These are phyloP conservation scores for Aspergillus brunneoviolaceus DNA, from an alignment of 2,329 filamentous ascomycete species.

Conservation along the genomic window DNA sequence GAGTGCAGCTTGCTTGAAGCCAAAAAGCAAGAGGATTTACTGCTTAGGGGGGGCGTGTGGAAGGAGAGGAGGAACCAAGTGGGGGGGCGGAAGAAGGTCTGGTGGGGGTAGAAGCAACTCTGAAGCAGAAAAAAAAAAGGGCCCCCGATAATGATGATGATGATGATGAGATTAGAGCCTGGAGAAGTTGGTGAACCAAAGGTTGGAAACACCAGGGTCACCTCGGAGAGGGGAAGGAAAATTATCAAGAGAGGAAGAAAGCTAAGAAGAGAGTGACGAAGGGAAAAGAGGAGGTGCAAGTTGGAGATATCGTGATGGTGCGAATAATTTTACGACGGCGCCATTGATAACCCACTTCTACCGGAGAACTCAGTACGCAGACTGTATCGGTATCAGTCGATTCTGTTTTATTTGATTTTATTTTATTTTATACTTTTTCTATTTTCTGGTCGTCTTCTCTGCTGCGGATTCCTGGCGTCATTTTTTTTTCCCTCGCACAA, in stretches of 20 bases:
- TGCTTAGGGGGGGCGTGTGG: constrained; percentile 10
- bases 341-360: constrained; percentile 15
- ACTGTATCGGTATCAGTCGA: not conserved
- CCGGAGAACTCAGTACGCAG: not conserved
- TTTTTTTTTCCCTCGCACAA: not conserved
- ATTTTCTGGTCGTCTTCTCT: not conserved
- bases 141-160: not conserved
- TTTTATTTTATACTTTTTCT: not conserved
- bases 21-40: constrained; percentile 9
- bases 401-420: not conserved
- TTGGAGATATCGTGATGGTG: constrained; percentile 20
- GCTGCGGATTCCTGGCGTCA: not conserved
- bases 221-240: not conserved
- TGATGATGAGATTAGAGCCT: not conserved
- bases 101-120: constrained; percentile 9
- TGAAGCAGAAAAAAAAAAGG: constrained; percentile 7
- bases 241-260: constrained; percentile 2
- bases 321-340: constrained; percentile 23
- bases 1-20: constrained; percentile 3
- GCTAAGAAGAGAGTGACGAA: constrained; percentile 10
- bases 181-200: not conserved
- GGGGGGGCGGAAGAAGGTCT: constrained; percentile 10
- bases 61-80: constrained; percentile 2
- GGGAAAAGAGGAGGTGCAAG: constrained; percentile 13
- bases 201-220: not conserved